Conservation (phyloP, 176 grass and related monocot species). For the Chrysopogon serrulatus region DNA sequence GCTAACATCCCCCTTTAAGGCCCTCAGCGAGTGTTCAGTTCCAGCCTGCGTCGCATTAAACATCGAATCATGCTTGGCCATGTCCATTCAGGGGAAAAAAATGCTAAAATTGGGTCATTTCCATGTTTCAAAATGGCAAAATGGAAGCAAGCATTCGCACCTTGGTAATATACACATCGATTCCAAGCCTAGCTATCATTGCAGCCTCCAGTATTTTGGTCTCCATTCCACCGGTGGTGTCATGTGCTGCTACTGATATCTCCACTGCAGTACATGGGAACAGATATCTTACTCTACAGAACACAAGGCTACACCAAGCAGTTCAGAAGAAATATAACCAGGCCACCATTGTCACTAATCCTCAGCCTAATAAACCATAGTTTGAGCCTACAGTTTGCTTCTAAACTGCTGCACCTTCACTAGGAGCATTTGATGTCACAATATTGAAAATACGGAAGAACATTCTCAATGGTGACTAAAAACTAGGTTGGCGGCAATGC, state of each 20-base stretch:
- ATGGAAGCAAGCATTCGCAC: slow-evolving; percentile 4
- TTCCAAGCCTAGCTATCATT: slow-evolving; percentile 73
- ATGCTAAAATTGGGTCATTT: background rate
- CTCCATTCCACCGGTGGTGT: slow-evolving; percentile 94
- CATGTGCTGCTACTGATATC: slow-evolving; percentile 86
- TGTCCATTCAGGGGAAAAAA: background rate
- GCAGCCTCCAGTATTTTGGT: slow-evolving; percentile 91
- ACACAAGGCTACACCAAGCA: background rate
- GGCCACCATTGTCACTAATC: background rate
- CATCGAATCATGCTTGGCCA: background rate
- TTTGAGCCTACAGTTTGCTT: background rate
- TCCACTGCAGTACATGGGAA: slow-evolving; percentile 49
- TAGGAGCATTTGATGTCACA: background rate
- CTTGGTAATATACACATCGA: slow-evolving; percentile 92
- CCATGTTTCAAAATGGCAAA: background rate
- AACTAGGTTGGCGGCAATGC: background rate
- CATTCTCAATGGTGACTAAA: background rate
- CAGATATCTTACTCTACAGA: slow-evolving; percentile 9
- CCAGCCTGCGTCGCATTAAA: slow-evolving; percentile 42
- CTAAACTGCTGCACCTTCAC: background rate
- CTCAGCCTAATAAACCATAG: background rate
- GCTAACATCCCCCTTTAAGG: slow-evolving; percentile 64
- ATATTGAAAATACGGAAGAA: background rate
- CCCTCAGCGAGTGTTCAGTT: slow-evolving; percentile 69
- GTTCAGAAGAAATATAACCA: slow-evolving; percentile 7